Evolutionary conservation across 1,284 basidiomycete genomes (phyloP).

Genomic region (Sanghuangporus sanghuang): DNA sequence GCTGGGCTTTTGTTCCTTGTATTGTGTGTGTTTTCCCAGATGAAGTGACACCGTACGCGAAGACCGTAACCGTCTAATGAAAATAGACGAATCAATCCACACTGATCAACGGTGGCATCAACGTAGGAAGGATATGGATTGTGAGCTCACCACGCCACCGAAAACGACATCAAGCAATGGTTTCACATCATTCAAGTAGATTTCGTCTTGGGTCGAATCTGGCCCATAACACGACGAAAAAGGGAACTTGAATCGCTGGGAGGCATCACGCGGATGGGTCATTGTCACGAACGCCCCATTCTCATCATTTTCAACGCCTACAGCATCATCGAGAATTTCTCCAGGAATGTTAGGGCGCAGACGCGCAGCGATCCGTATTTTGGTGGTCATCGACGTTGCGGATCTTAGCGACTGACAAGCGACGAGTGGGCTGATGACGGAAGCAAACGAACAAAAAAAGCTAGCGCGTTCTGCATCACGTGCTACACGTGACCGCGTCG

Average conservation of each 20-base stretch:
- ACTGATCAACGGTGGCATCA: background rate
- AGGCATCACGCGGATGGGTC: constrained; percentile 57
- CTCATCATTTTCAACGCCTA: constrained; percentile 44
- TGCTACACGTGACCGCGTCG: background rate
- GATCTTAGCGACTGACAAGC: background rate
- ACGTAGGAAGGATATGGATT: background rate
- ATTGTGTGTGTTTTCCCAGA: constrained; percentile 85
- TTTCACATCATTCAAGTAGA: constrained; percentile 64
- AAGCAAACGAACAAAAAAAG: background rate
- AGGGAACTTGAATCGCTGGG: constrained; percentile 69
- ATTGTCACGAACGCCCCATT: constrained; percentile 47
- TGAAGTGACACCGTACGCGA: constrained; percentile 79
- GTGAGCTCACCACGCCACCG: constrained; percentile 49
- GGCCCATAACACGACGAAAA: constrained; percentile 69
- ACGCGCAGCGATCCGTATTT: constrained; percentile 24
- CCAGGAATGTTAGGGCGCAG: constrained; percentile 54
- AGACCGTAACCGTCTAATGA: constrained; percentile 67
- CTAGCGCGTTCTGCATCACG: background rate
- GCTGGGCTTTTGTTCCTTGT: constrained; percentile 64
- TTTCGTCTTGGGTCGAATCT: constrained; percentile 59
- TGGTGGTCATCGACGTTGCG: constrained; percentile 17
- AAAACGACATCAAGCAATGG: constrained; percentile 68
- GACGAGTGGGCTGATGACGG: background rate
- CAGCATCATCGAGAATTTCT: constrained; percentile 57
- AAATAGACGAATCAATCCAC: background rate